Conservation (phyloP, 768 basidiomycete species). For the Boletus subparvulus region DNA sequence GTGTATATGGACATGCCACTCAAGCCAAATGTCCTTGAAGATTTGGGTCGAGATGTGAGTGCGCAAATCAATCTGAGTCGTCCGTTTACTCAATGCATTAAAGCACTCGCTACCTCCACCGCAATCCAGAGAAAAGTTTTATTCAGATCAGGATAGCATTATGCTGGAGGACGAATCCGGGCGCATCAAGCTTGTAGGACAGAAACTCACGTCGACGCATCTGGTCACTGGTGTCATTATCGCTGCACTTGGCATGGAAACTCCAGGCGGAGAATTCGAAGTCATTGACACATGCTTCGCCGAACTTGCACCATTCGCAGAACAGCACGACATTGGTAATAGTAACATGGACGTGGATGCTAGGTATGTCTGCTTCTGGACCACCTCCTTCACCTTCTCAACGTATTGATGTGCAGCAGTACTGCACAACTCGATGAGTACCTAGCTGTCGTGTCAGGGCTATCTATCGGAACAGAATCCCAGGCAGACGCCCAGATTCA, state of each 20-base stretch:
- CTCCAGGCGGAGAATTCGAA: slow-evolving; percentile 86
- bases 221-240: slow-evolving; percentile 92
- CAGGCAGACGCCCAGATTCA: slow-evolving; percentile 72
- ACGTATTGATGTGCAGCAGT: slow-evolving; percentile 11
- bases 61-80: background rate
- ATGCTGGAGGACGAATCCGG: slow-evolving; percentile 98
- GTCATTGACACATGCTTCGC: slow-evolving; percentile 87
- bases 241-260: slow-evolving; percentile 89
- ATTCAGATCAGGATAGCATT: slow-evolving; percentile 72
- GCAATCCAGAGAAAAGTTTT: slow-evolving; percentile 70
- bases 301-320: slow-evolving; percentile 63
- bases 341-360: slow-evolving; percentile 67
- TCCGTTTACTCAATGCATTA: slow-evolving; percentile 6
- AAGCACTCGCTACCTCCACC: slow-evolving; percentile 91
- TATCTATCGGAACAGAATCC: slow-evolving; percentile 68
- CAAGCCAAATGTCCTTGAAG: slow-evolving; percentile 97
- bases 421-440: slow-evolving; percentile 55
- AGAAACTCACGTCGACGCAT: slow-evolving; percentile 53
- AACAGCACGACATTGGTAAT: slow-evolving; percentile 19
- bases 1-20: slow-evolving; percentile 99
- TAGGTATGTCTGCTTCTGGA: slow-evolving; percentile 36
- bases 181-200: slow-evolving; percentile 84
- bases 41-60: slow-evolving; percentile 89
- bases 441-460: slow-evolving; percentile 83
- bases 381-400: slow-evolving; percentile 5